These are phyloP conservation scores for Cylindrodendrum hubeiense DNA, from an alignment of 2,329 filamentous ascomycete genomes.

Conservation along the genomic window DNA sequence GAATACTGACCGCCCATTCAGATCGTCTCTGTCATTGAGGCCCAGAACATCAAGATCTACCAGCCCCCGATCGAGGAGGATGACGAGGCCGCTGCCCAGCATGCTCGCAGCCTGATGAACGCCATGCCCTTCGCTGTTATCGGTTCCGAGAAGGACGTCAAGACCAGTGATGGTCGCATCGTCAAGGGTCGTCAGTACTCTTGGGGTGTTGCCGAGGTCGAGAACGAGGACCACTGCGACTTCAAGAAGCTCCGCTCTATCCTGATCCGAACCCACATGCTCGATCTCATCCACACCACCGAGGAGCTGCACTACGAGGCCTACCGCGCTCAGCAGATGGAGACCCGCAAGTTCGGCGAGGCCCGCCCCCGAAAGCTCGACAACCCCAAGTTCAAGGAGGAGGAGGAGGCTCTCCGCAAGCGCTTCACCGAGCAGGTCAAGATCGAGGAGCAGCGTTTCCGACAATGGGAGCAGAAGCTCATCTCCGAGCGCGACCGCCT, in stretches of 20 bases:
- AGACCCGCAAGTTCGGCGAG: conserved; percentile 99
- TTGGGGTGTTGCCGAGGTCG: conserved; percentile 99
- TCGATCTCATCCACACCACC: conserved; percentile 99
- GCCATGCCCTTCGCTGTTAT: conserved; percentile 99
- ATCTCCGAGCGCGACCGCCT: conserved; percentile 98
- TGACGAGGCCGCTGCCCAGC: conserved; percentile 94
- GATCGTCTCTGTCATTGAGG: conserved; percentile 96
- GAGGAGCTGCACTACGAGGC: conserved; percentile 99
- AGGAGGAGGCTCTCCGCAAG: conserved; percentile 98
- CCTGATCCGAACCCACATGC: conserved; percentile 98
- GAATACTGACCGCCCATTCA: conserved; percentile 52
- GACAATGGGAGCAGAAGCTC: conserved; percentile 99
- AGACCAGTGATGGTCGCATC: conserved; percentile 93
- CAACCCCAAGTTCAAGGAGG: conserved; percentile 99
- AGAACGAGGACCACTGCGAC: conserved; percentile 99
- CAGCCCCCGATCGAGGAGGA: conserved; percentile 98
- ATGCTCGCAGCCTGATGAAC: conserved; percentile 92
- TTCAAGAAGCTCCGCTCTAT: conserved; percentile 99
- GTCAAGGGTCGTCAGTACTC: conserved; percentile 99
- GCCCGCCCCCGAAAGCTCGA: conserved; percentile 96
- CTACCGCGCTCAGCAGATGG: conserved; percentile 99
- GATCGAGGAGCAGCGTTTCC: conserved; percentile 99
- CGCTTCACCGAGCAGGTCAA: conserved; percentile 99
- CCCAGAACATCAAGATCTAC: conserved; percentile 99
- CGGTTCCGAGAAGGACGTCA: conserved; percentile 98